A percentile compares a stretch with the other conserved stretches of the same genome.
These are phyloP conservation scores for Brassica juncea DNA, from an alignment of 345 rosid genomes.

Conservation along the genomic window DNA sequence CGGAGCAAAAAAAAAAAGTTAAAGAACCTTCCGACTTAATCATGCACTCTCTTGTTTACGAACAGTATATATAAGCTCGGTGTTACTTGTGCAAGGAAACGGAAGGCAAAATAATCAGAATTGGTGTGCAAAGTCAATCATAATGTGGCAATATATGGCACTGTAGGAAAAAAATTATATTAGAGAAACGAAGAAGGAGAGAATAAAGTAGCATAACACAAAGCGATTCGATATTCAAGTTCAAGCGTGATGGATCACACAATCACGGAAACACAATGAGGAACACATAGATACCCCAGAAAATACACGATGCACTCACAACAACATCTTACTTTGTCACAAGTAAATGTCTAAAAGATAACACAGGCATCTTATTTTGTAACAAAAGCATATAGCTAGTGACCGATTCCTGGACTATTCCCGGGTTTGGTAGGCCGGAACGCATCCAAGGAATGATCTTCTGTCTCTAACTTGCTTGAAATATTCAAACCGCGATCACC, in stretches of 20 bases:
- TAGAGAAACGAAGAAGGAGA: slow-evolving; percentile 6
- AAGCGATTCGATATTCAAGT: slow-evolving; percentile 17
- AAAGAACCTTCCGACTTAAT: neutral
- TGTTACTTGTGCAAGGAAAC: neutral
- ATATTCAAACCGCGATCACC: neutral
- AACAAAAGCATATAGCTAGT: slow-evolving; percentile 36
- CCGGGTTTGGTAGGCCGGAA: slow-evolving; percentile 61
- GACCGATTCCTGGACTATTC: slow-evolving; percentile 68
- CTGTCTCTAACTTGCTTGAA: slow-evolving; percentile 27
- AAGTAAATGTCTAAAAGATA: neutral
- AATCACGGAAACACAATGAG: slow-evolving; percentile 25
- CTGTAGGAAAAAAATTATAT: neutral
- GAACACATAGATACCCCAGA: slow-evolving; percentile 5
- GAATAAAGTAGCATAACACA: neutral
- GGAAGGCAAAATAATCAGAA: neutral
- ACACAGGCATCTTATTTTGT: neutral
- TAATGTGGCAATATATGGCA: neutral
- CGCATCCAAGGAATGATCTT: slow-evolving; percentile 43
- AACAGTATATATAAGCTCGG: neutral
- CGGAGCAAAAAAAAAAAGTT: neutral
- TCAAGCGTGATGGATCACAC: slow-evolving; percentile 21
- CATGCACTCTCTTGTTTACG: neutral
- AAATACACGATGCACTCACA: slow-evolving; percentile 1
- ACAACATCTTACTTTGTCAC: slow-evolving; percentile 13
- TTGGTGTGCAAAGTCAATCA: neutral